A percentile compares a stretch with the other conserved stretches of the same genome.
These are phyloP conservation scores for Colletotrichum sp. DNA, from an alignment of 2,329 filamentous ascomycete genomes.

Conservation along the genomic window DNA sequence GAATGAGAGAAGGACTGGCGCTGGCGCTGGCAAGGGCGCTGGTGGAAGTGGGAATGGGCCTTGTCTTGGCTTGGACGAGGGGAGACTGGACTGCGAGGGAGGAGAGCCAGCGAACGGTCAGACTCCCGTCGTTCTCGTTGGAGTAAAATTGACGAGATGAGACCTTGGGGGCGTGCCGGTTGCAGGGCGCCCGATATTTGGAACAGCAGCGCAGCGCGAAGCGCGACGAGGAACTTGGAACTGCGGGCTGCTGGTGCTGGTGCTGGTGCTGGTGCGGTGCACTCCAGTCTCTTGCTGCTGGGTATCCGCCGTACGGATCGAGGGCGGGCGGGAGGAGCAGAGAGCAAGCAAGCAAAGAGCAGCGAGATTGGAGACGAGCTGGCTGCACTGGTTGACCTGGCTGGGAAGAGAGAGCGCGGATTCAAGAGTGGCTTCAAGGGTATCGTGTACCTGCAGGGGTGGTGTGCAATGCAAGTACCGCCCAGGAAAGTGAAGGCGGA, in stretches of 20 bases:
- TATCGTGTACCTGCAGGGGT: conserved; percentile 22
- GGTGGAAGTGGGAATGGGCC: conserved; percentile 14
- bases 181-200: conserved; percentile 18
- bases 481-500: conserved; percentile 18
- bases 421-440: not conserved
- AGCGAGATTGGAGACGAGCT: not conserved
- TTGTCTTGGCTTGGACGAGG: conserved; percentile 18
- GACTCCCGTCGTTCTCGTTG: conserved; percentile 8
- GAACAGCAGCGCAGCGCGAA: conserved; percentile 12
- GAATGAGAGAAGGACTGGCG: conserved; percentile 11
- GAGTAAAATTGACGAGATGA: conserved; percentile 29
- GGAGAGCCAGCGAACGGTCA: conserved; percentile 8
- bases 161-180: conserved; percentile 24
- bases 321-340: not conserved
- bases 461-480: conserved; percentile 11
- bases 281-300: not conserved
- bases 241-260: not conserved
- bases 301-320: not conserved
- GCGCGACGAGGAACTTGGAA: not conserved
- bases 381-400: conserved; percentile 2
- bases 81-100: not conserved
- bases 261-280: not conserved
- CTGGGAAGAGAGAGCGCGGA: not conserved
- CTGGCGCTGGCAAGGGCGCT: not conserved
- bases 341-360: not conserved